A percentile compares a stretch with the other conserved stretches of the same genome.
Conservation (phyloP, 495 filamentous ascomycete genomes). For the Xylaria flabelliformis region DNA sequence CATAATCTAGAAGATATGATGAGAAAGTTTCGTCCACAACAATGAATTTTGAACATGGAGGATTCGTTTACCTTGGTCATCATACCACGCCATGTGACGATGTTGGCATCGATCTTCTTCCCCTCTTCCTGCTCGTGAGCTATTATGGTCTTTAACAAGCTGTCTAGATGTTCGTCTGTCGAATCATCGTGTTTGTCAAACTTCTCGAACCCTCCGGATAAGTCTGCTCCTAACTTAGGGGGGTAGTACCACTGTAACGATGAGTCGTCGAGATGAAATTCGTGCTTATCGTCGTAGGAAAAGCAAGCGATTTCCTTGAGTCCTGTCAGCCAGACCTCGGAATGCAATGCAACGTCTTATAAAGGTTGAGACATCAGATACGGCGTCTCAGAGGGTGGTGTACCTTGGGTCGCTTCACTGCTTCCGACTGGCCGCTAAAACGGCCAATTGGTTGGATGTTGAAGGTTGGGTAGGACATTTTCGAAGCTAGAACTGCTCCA, state of each 20-base stretch:
- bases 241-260: conserved; percentile 90
- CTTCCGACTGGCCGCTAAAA: conserved; percentile 65
- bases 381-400: conserved; percentile 28
- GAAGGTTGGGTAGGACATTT: conserved; percentile 46
- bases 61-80: conserved; percentile 81
- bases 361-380: not conserved
- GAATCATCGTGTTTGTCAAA: conserved; percentile 85
- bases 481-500: conserved; percentile 33
- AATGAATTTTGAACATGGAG: not conserved
- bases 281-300: conserved; percentile 84
- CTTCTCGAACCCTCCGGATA: conserved; percentile 79
- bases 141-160: conserved; percentile 76
- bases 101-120: conserved; percentile 71
- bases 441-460: conserved; percentile 67
- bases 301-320: conserved; percentile 84
- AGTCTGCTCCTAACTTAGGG: conserved; percentile 69
- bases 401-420: conserved; percentile 74
- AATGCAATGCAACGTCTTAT: not conserved
- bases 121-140: conserved; percentile 70
- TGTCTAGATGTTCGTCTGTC: conserved; percentile 86
- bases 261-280: conserved; percentile 75
- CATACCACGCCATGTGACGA: conserved; percentile 97
- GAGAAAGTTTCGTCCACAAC: not conserved
- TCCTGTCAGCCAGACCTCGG: not conserved
- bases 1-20: conserved; percentile 69